Percentiles rank a stretch among this genome's conserved stretches.
Conservation (phyloP, 192 early-diverging fungal genomes). For the Gigaspora rosea region DNA sequence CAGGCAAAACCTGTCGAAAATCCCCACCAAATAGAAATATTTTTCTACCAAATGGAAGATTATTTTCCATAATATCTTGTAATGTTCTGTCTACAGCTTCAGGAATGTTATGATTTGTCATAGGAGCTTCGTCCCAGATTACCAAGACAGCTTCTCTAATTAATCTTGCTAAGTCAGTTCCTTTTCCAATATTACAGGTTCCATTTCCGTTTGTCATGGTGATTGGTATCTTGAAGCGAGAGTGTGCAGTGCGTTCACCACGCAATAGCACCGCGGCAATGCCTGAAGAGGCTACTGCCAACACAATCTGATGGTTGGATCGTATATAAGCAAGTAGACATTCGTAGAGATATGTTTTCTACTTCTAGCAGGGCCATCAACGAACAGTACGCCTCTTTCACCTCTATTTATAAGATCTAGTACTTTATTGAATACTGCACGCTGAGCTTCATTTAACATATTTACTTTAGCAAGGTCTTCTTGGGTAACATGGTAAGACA, state of each 20-base stretch:
- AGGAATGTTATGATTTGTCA: background rate
- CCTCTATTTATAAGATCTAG: background rate
- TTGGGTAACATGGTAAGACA: background rate
- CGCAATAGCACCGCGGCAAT: background rate
- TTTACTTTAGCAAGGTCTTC: background rate
- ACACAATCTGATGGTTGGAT: background rate
- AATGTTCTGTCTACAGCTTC: background rate
- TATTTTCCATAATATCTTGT: background rate
- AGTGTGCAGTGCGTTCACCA: background rate
- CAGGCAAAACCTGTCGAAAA: slow-evolving; percentile 31
- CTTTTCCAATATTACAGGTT: background rate
- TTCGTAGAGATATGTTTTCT: background rate
- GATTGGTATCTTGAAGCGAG: too few species aligned
- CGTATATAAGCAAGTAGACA: background rate
- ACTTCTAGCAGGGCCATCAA: background rate
- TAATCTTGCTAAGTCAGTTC: background rate
- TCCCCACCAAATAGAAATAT: slow-evolving; percentile 19
- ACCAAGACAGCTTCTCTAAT: background rate
- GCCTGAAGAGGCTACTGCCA: background rate
- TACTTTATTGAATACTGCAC: background rate
- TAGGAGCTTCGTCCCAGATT: background rate
- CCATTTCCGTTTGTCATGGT: background rate
- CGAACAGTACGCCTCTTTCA: background rate
- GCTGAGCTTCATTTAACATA: background rate
- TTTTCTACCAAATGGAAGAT: slow-evolving; percentile 11